Evolutionary conservation across 768 basidiomycete species (phyloP), one percentile per base, ranked within the genome.

Genomic region (Jaapia argillacea): DNA sequence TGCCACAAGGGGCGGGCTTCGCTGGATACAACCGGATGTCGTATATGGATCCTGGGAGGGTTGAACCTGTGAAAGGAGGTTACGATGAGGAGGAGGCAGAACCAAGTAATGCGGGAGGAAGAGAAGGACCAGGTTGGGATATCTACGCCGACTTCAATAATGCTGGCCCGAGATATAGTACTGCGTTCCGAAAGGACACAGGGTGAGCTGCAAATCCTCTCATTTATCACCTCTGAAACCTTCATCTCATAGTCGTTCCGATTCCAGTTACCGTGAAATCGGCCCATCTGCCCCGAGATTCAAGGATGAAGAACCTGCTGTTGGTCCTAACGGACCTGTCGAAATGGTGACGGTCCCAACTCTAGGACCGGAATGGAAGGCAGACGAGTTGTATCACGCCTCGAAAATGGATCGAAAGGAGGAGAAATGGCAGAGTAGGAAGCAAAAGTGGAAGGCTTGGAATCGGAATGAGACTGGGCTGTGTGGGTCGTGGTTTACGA

Each of bases 291-390:
- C 45, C 5, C 46, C 36, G 7, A 69, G 64, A 49, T 43, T 48
- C 24, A 74, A 72, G 22, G 67, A 67, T 7, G 69, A 69, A 39
- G 7, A 13, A 12, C 10, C 10, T 21, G 54, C 56, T 10, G 55
- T 58, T 36, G 54, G 50, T 35, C 41, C 61, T 14, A 44, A 53
- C 3, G 67, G 68, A 6, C 77, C 75, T 3, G 85, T 91, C 20
- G 92, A 97, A 61, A 70, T 93, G 59, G 83, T 94, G 36, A 94
- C 92, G 1, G 89, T 96, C 0, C 92, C 92, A 2, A 86, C 86
- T 2, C 70, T 97, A 2, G 92, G 92, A 16, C 67, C 92, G 0
- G 92, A 97, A 64, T 97, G 92, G 92, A 74, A 74, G 21, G 77
- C 79, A 40, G 66, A 72, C 16, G 92, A 97, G 58, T 62, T 96